phyloP scores from a whole-genome alignment of 768 basidiomycete genomes.

The Cyathus striatus region DNA sequence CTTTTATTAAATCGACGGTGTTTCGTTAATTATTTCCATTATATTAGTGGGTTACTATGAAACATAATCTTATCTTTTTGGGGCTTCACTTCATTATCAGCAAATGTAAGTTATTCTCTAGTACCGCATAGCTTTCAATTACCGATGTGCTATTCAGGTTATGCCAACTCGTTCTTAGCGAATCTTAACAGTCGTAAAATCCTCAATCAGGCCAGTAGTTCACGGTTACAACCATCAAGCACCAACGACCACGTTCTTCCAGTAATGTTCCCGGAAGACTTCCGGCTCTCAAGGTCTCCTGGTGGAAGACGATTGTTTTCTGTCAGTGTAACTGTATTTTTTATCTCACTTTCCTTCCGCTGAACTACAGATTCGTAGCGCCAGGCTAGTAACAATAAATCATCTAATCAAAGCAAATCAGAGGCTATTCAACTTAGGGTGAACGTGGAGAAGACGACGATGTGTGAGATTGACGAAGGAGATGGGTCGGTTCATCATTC shows the following conservation, averaged over 20 bases:
- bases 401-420: neutral
- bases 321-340: neutral
- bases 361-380: neutral
- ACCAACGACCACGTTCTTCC: neutral
- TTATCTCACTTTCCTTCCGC: neutral
- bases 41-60: neutral
- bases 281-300: neutral
- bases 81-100: conserved; percentile 1
- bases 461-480: neutral
- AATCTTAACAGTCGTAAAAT: neutral
- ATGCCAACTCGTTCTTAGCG: neutral
- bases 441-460: neutral
- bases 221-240: neutral
- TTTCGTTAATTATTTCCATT: neutral
- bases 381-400: too few relatives aligned
- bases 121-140: neutral
- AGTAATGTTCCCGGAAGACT: neutral
- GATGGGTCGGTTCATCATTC: too few relatives aligned
- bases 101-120: neutral
- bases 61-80: neutral
- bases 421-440: neutral
- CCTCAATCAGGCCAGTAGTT: neutral
- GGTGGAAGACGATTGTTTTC: neutral
- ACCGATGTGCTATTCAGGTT: neutral
- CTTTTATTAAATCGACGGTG: neutral